phyloP scores from a whole-genome alignment of 1,284 basidiomycete species.

The Sparassis latifolia region DNA sequence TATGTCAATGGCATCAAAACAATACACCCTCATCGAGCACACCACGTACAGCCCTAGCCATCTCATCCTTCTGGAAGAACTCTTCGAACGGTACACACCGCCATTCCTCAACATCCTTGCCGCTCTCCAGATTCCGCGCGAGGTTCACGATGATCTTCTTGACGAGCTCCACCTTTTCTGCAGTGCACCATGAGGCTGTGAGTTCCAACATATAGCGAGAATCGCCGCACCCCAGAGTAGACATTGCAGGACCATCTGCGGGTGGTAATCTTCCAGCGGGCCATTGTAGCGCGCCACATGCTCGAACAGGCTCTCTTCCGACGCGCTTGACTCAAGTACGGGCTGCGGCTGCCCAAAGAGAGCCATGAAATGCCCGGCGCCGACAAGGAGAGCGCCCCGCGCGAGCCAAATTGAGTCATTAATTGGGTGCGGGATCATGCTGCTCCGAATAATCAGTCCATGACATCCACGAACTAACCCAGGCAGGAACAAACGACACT shows the following conservation, averaged over 20 bases:
- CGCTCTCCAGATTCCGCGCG: slow-evolving; percentile 31
- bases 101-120: slow-evolving; percentile 33
- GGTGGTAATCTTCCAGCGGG: slow-evolving; percentile 84
- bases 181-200: neutral
- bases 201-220: neutral
- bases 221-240: slow-evolving; percentile 71
- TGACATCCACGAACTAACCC: neutral
- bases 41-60: slow-evolving; percentile 17
- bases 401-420: slow-evolving; percentile 85
- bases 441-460: slow-evolving; percentile 21
- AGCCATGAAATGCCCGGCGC: slow-evolving; percentile 72
- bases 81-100: slow-evolving; percentile 46
- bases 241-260: slow-evolving; percentile 88
- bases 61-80: slow-evolving; percentile 38
- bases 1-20: neutral
- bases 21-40: neutral
- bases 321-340: slow-evolving; percentile 14
- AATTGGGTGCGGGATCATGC: slow-evolving; percentile 72
- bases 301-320: slow-evolving; percentile 57
- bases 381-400: slow-evolving; percentile 70
- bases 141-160: slow-evolving; percentile 76
- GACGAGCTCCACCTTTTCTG: slow-evolving; percentile 79
- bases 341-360: slow-evolving; percentile 48
- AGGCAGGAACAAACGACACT: neutral
- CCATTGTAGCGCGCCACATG: slow-evolving; percentile 78